Conservation (phyloP, 768 basidiomycete species). For the Daedaleopsis sinensis region DNA sequence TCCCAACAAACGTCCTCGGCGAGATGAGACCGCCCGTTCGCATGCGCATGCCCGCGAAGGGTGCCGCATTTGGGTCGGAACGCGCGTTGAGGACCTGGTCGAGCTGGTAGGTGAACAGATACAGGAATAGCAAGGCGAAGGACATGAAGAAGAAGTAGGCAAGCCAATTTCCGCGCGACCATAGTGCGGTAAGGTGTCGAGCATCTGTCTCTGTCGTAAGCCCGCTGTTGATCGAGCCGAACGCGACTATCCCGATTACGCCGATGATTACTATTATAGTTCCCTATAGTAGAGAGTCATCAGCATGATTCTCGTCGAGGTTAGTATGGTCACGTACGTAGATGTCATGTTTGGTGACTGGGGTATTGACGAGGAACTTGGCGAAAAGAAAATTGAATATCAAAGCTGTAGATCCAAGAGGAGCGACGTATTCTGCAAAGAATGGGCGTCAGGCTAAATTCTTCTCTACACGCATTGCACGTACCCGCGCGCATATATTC, state of each 20-base stretch:
- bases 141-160: slow-evolving; percentile 85
- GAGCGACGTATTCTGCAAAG: slow-evolving; percentile 87
- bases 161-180: slow-evolving; percentile 91
- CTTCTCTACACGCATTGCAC: slow-evolving; percentile 17
- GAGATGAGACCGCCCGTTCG: slow-evolving; percentile 25
- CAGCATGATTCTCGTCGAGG: background rate
- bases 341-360: slow-evolving; percentile 82
- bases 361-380: slow-evolving; percentile 82
- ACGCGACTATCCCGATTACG: slow-evolving; percentile 86
- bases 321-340: slow-evolving; percentile 50
- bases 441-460: slow-evolving; percentile 2
- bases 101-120: slow-evolving; percentile 71
- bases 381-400: slow-evolving; percentile 98
- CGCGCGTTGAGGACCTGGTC: slow-evolving; percentile 74
- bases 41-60: slow-evolving; percentile 46
- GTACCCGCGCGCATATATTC: slow-evolving; percentile 86
- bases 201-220: slow-evolving; percentile 75
- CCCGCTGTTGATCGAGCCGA: slow-evolving; percentile 83
- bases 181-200: slow-evolving; percentile 75
- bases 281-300: slow-evolving; percentile 48
- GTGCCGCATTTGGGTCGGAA: slow-evolving; percentile 64
- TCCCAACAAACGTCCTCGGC: slow-evolving; percentile 33
- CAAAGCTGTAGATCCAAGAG: slow-evolving; percentile 89
- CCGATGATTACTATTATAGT: slow-evolving; percentile 82
- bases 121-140: slow-evolving; percentile 62